phyloP scores from a whole-genome alignment of 129 eudicot genomes.

The Arctium lappa region DNA sequence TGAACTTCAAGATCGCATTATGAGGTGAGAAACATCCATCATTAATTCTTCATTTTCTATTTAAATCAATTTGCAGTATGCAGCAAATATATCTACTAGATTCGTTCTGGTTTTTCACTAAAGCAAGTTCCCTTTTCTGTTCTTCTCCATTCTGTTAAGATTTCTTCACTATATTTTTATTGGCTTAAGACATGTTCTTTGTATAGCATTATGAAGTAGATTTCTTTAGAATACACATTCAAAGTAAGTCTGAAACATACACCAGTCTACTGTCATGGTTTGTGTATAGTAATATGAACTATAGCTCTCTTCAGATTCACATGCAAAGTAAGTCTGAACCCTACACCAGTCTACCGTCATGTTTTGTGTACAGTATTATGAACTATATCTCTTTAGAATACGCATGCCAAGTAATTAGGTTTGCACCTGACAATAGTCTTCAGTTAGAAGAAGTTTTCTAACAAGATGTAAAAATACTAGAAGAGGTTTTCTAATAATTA shows the following conservation, averaged over 20 bases:
- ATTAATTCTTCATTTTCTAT: not conserved
- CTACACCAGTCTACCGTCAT: not conserved
- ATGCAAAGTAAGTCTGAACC: not conserved
- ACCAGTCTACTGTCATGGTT: not conserved
- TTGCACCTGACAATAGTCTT: not conserved
- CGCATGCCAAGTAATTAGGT: not conserved
- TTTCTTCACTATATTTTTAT: not conserved
- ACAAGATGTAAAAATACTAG: not conserved
- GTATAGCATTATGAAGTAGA: not conserved
- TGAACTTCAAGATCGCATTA: constrained; percentile 66
- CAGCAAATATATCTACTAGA: not conserved
- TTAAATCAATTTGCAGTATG: not conserved
- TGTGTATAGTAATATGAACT: not conserved
- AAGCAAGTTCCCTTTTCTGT: not conserved
- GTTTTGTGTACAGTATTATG: not conserved
- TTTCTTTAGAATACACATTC: not conserved
- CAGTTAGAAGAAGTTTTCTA: not conserved
- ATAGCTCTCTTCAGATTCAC: not conserved
- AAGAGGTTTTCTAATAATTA: not conserved
- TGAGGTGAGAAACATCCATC: constrained; percentile 34
- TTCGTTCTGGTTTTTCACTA: not conserved
- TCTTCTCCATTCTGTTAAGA: not conserved
- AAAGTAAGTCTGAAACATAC: not conserved
- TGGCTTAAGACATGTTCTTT: not conserved
- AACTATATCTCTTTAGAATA: not conserved